Conservation (phyloP, 345 rosid genomes). For the Corchorus olitorius region DNA sequence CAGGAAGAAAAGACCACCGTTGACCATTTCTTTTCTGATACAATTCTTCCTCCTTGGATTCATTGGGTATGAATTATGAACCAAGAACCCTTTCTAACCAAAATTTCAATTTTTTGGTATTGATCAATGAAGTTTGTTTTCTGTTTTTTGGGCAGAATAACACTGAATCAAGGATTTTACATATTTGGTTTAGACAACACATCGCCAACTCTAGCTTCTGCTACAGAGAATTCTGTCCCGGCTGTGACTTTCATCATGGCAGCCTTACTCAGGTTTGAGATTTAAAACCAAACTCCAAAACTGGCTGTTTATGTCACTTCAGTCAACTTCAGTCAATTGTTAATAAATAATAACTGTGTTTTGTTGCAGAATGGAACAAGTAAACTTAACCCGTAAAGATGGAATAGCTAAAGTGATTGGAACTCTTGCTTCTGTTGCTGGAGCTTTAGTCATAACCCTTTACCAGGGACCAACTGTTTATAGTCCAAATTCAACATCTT, state of each 20-base stretch:
- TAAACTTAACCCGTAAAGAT: conserved; percentile 51
- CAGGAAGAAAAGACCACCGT: conserved; percentile 59
- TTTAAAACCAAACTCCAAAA: background rate
- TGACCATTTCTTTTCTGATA: conserved; percentile 37
- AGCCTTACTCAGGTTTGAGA: conserved; percentile 46
- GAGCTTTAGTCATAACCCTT: conserved; percentile 64
- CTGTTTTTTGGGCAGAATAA: conserved; percentile 41
- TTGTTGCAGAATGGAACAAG: conserved; percentile 55
- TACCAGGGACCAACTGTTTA: conserved; percentile 63
- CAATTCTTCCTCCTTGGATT: conserved; percentile 71
- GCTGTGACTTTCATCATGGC: conserved; percentile 74
- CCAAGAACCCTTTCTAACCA: background rate
- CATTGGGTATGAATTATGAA: conserved; percentile 61
- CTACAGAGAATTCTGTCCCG: conserved; percentile 68
- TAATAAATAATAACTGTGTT: background rate
- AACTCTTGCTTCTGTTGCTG: conserved; percentile 52
- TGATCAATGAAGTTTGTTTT: background rate
- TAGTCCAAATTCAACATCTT: conserved; percentile 28
- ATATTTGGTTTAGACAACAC: conserved; percentile 64
- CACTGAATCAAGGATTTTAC: conserved; percentile 65
- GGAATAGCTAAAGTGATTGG: conserved; percentile 67
- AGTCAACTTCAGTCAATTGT: background rate
- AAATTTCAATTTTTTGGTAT: background rate
- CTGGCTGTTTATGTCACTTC: background rate
- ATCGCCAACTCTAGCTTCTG: conserved; percentile 73